These are phyloP conservation scores for Dendrocalamus latiflorus DNA, from an alignment of 202 grass and related monocot species.

Conservation along the genomic window DNA sequence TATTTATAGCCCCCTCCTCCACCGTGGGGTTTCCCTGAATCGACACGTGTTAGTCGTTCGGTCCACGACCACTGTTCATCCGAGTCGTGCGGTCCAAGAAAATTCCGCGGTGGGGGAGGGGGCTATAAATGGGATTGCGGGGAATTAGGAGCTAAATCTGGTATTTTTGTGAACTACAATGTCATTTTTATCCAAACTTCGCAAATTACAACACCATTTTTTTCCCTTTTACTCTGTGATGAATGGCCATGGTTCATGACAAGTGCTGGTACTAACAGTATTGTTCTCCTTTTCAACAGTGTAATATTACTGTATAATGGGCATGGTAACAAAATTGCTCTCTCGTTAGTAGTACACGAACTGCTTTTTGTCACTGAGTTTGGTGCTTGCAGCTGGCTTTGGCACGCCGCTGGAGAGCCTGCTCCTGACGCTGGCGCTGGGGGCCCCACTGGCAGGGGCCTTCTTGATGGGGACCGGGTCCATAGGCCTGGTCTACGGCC, in stretches of 20 bases:
- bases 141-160: too few relatives aligned
- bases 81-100: too few relatives aligned
- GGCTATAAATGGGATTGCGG: too few relatives aligned
- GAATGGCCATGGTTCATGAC: neutral
- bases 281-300: neutral
- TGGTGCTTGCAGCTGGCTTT: constrained; percentile 44
- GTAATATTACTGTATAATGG: neutral
- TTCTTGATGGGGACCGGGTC: constrained; percentile 56
- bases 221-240: neutral
- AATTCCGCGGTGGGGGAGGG: too few relatives aligned
- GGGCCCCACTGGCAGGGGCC: constrained; percentile 55
- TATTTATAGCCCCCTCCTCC: too few relatives aligned
- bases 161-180: too few relatives aligned
- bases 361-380: neutral
- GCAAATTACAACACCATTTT: neutral
- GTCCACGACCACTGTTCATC: too few relatives aligned
- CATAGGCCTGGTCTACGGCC: constrained; percentile 48
- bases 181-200: too few relatives aligned
- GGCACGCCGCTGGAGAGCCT: constrained; percentile 71
- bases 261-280: neutral
- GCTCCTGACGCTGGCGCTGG: constrained; percentile 45
- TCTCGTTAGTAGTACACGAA: neutral
- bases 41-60: too few relatives aligned
- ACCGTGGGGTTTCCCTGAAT: rapidly evolving
- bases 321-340: neutral